Percentiles rank a stretch among this genome's conserved stretches.
Conservation (phyloP, 2,329 filamentous ascomycete species). For the Fusarium acutatum region DNA sequence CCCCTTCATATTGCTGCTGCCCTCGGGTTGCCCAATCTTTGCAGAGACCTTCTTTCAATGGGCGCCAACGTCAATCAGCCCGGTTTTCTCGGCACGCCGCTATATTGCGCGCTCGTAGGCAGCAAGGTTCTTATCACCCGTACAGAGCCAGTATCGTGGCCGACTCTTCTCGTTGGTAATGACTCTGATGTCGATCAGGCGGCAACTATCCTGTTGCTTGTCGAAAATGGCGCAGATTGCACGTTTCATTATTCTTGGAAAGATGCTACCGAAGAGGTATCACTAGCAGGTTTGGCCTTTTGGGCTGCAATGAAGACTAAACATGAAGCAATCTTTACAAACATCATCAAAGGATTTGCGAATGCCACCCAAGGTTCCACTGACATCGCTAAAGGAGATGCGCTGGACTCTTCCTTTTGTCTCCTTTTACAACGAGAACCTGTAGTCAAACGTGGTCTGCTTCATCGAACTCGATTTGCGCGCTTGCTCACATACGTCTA, state of each 20-base stretch:
- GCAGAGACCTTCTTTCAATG: slow-evolving; percentile 36
- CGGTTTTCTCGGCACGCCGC: slow-evolving; percentile 43
- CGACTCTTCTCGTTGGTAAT: slow-evolving; percentile 15
- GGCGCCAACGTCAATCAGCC: slow-evolving; percentile 32
- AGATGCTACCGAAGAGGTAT: slow-evolving; percentile 21
- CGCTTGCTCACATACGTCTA: slow-evolving; percentile 37
- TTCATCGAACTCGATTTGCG: slow-evolving; percentile 23
- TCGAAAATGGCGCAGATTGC: slow-evolving; percentile 34
- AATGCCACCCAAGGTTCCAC: neutral
- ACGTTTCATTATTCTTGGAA: slow-evolving; percentile 26
- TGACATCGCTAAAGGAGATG: neutral
- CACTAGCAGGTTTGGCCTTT: slow-evolving; percentile 38
- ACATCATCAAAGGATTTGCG: slow-evolving; percentile 13
- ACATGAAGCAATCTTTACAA: slow-evolving; percentile 38
- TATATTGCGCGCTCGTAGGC: slow-evolving; percentile 49
- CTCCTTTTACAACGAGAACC: slow-evolving; percentile 21
- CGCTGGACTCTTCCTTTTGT: slow-evolving; percentile 28
- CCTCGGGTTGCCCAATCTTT: slow-evolving; percentile 44
- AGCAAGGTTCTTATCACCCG: slow-evolving; percentile 36
- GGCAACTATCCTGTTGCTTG: slow-evolving; percentile 35
- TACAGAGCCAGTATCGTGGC: slow-evolving; percentile 35
- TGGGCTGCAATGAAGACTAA: slow-evolving; percentile 39
- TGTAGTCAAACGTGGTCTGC: slow-evolving; percentile 10
- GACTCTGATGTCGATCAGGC: slow-evolving; percentile 19
- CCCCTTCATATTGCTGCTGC: slow-evolving; percentile 49